Percentiles rank a stretch among this genome's conserved stretches.
Conservation (phyloP, 2,329 filamentous ascomycete genomes). For the Ophiostoma populinum region DNA sequence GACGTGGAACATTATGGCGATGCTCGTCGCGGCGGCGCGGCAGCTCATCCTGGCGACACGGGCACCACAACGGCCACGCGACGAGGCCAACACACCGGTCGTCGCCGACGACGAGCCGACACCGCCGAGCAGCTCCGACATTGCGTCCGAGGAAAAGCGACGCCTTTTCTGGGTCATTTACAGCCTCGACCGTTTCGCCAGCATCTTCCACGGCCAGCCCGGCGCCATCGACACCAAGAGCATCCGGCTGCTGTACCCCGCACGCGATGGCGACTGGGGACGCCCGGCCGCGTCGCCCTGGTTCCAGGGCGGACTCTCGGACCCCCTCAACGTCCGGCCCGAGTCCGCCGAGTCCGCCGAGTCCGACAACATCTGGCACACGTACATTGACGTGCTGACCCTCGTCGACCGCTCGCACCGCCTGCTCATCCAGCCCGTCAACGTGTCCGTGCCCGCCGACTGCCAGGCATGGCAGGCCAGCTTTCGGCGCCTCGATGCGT, state of each 20-base stretch:
- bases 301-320: constrained; percentile 4
- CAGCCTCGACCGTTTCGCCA: constrained; percentile 9
- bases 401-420: constrained; percentile 9
- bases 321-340: no score
- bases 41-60: constrained; percentile 8
- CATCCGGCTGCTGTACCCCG: constrained; percentile 8
- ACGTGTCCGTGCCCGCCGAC: constrained; percentile 6
- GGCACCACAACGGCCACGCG: not conserved
- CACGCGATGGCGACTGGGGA: constrained; percentile 7
- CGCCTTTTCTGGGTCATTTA: constrained; percentile 10
- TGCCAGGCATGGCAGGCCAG: constrained; percentile 10
- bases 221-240: constrained; percentile 6
- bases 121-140: no score
- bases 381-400: constrained; percentile 7
- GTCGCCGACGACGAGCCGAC: not conserved
- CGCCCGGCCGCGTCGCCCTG: constrained; percentile 1
- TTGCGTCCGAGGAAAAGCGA: constrained; percentile 8
- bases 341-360: no score
- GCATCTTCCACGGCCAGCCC: constrained; percentile 8
- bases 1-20: constrained; percentile 10
- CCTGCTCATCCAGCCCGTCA: constrained; percentile 9
- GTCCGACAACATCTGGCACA: constrained; percentile 6
- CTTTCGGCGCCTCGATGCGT: constrained; percentile 7
- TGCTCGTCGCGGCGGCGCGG: constrained; percentile 7
- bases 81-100: constrained; percentile 2